Evolutionary conservation across 2,329 filamentous ascomycete species (phyloP).

Genomic region (Fusarium camptoceras): DNA sequence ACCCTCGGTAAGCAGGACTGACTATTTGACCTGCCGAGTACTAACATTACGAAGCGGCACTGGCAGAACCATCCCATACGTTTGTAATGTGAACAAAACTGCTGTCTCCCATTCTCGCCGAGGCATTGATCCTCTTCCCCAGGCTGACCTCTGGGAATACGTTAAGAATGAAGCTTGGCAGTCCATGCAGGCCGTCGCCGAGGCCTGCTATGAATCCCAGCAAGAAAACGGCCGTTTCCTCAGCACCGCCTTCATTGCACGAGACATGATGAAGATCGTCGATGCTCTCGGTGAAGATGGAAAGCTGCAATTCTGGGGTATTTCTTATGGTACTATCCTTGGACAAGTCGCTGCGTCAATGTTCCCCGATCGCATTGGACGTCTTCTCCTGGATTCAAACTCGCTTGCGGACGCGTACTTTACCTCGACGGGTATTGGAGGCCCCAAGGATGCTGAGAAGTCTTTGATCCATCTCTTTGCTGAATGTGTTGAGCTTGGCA

Average conservation of each 20-base stretch:
- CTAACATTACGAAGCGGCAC: constrained; percentile 16
- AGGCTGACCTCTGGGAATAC: constrained; percentile 23
- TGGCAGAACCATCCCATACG: constrained; percentile 36
- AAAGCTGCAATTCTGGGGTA: constrained; percentile 52
- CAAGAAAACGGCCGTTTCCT: constrained; percentile 46
- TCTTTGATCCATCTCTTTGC: constrained; percentile 22
- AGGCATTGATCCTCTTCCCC: neutral
- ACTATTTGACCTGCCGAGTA: accelerated
- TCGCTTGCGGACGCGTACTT: constrained; percentile 30
- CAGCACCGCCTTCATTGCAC: constrained; percentile 52
- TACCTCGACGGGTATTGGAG: constrained; percentile 16
- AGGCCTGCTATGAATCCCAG: constrained; percentile 44
- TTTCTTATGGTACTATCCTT: constrained; percentile 41
- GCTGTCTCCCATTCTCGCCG: constrained; percentile 11
- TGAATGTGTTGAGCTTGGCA: constrained; percentile 30
- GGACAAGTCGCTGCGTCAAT: constrained; percentile 39
- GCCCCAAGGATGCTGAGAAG: constrained; percentile 25
- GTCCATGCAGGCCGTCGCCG: neutral
- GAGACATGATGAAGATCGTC: constrained; percentile 55
- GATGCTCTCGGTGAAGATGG: constrained; percentile 54
- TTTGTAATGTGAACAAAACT: constrained; percentile 3
- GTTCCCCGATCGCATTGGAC: constrained; percentile 41
- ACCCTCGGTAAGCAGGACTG: constrained; percentile 31
- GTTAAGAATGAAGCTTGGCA: constrained; percentile 15
- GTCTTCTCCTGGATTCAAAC: constrained; percentile 41